These are phyloP conservation scores for Fusarium chaquense DNA, from an alignment of 2,329 filamentous ascomycete species.

Conservation along the genomic window DNA sequence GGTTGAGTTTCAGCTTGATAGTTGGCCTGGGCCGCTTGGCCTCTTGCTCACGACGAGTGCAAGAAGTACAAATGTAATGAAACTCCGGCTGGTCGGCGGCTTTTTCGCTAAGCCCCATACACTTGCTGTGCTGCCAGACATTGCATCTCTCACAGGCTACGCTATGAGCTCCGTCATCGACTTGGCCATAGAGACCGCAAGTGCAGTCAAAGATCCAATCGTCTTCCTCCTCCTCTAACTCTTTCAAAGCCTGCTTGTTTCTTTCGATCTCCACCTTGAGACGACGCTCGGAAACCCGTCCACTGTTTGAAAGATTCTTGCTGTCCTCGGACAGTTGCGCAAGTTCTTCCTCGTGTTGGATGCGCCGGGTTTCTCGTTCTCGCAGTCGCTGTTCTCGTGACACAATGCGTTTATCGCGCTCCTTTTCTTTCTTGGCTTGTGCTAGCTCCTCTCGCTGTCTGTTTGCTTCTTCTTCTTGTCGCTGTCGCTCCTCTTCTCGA, in stretches of 20 bases:
- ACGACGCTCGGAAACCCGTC: constrained; percentile 80
- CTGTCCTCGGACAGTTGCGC: constrained; percentile 82
- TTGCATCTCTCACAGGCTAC: constrained; percentile 94
- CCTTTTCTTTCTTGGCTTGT: constrained; percentile 71
- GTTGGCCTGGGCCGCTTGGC: constrained; percentile 66
- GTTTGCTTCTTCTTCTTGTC: constrained; percentile 68
- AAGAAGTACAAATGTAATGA: constrained; percentile 85
- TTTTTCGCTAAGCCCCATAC: constrained; percentile 80
- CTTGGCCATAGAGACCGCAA: constrained; percentile 89
- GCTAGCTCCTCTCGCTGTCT: constrained; percentile 75
- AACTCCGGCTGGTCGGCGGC: constrained; percentile 90
- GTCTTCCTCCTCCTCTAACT: constrained; percentile 79
- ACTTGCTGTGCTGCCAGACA: constrained; percentile 97
- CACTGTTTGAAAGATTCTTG: constrained; percentile 67
- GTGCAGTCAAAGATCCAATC: constrained; percentile 96
- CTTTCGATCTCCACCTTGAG: constrained; percentile 86
- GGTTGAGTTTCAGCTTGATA: constrained; percentile 66
- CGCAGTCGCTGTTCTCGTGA: constrained; percentile 87
- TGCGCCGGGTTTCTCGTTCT: constrained; percentile 85
- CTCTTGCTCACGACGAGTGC: constrained; percentile 75
- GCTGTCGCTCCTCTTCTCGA: constrained; percentile 72
- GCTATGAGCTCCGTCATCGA: constrained; percentile 94
- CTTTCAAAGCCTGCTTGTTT: constrained; percentile 79
- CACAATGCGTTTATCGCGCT: constrained; percentile 82
- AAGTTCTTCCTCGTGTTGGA: constrained; percentile 87